Evolutionary conservation across 345 rosid genomes (phyloP).

Genomic region (Angophora floribunda): DNA sequence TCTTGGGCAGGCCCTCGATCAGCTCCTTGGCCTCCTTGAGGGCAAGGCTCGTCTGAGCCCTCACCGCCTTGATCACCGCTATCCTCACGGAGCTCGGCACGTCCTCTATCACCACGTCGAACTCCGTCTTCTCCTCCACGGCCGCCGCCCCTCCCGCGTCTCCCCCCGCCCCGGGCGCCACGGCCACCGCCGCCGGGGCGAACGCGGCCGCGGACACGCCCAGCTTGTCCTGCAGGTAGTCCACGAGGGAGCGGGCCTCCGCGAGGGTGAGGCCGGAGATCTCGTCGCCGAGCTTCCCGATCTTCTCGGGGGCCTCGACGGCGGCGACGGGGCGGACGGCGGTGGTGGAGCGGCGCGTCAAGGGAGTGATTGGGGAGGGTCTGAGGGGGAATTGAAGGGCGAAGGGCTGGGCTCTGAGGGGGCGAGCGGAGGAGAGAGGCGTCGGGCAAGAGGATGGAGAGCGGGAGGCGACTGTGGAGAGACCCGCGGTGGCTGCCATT

Average conservation of each 20-base stretch:
- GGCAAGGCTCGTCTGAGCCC: slow-evolving; percentile 68
- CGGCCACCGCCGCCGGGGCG: slow-evolving; percentile 58
- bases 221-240: slow-evolving; percentile 78
- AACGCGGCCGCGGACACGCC: slow-evolving; percentile 75
- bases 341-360: slow-evolving; percentile 20
- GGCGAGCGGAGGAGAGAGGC: slow-evolving; percentile 1
- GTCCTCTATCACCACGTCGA: slow-evolving; percentile 72
- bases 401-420: slow-evolving; percentile 10
- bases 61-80: slow-evolving; percentile 79
- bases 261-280: slow-evolving; percentile 71
- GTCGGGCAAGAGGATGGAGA: slow-evolving; percentile 9
- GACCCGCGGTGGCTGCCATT: slow-evolving; percentile 4
- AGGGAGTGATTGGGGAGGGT: slow-evolving; percentile 3
- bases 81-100: slow-evolving; percentile 69
- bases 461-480: slow-evolving; percentile 21
- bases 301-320: slow-evolving; percentile 66
- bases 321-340: slow-evolving; percentile 54
- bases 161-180: slow-evolving; percentile 13
- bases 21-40: slow-evolving; percentile 88
- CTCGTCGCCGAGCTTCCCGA: slow-evolving; percentile 56
- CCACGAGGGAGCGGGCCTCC: slow-evolving; percentile 72
- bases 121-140: slow-evolving; percentile 71
- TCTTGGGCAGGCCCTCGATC: slow-evolving; percentile 84
- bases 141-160: slow-evolving; percentile 15
- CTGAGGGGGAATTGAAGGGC: slow-evolving; percentile 30